Conservation (phyloP, 345 rosid species). For the Erysimum cheiranthoides region DNA sequence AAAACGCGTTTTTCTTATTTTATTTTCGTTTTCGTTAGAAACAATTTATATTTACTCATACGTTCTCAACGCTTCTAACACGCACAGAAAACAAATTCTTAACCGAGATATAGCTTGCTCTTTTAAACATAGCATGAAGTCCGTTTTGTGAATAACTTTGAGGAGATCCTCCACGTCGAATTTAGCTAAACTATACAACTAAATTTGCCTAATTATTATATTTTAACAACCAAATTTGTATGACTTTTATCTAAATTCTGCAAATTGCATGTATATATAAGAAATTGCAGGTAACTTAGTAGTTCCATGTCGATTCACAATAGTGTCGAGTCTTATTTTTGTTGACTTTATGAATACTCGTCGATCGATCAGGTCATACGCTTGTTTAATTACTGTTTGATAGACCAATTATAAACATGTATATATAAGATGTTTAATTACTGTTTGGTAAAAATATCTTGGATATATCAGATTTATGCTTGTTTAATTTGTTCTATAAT, state of each 20-base stretch:
- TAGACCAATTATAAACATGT: background rate
- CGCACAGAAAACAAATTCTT: conserved; percentile 18
- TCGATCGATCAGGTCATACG: background rate
- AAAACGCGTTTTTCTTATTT: conserved; percentile 45
- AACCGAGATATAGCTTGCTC: background rate
- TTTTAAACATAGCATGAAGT: conserved; percentile 16
- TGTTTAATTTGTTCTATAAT: background rate
- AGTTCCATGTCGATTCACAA: conserved; percentile 3
- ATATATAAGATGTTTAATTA: background rate
- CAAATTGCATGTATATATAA: background rate
- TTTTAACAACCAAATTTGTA: background rate
- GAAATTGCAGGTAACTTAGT: background rate
- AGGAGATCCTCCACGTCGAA: conserved; percentile 34
- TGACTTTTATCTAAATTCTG: background rate
- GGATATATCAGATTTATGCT: background rate
- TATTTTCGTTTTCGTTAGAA: background rate
- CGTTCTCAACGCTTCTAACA: conserved; percentile 32
- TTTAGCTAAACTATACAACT: conserved; percentile 26
- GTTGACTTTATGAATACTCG: background rate
- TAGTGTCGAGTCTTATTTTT: background rate
- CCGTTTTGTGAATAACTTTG: conserved; percentile 18
- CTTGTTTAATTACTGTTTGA: background rate
- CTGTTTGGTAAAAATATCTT: background rate
- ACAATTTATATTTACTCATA: background rate
- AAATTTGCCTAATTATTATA: background rate